These are phyloP conservation scores for Piloderma croceum DNA, from an alignment of 768 basidiomycete species.

Conservation along the genomic window DNA sequence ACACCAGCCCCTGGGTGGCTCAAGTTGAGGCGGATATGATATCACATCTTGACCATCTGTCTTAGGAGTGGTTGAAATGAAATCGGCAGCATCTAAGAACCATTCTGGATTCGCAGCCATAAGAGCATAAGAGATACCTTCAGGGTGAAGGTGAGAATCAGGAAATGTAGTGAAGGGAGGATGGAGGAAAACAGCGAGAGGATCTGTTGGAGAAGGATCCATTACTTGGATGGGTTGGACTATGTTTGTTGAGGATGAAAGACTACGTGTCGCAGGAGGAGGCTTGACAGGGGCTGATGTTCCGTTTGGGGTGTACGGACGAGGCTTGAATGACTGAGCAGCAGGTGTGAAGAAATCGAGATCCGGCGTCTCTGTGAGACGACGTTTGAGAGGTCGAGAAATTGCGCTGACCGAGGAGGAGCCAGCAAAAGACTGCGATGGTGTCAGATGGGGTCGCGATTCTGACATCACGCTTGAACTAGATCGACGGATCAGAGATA, in stretches of 20 bases:
- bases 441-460: constrained; percentile 9
- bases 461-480: constrained; percentile 17
- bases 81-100: constrained; percentile 72
- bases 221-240: constrained; percentile 46
- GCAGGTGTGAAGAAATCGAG: constrained; percentile 60
- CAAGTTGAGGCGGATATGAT: constrained; percentile 68
- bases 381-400: constrained; percentile 42
- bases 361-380: constrained; percentile 39
- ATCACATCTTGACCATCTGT: constrained; percentile 49
- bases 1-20: constrained; percentile 83
- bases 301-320: constrained; percentile 49
- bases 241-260: constrained; percentile 14
- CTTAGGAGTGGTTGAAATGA: constrained; percentile 38
- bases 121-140: constrained; percentile 64
- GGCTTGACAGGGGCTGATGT: constrained; percentile 21
- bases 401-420: constrained; percentile 21
- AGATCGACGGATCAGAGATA: constrained; percentile 1
- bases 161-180: constrained; percentile 71
- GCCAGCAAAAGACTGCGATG: constrained; percentile 21
- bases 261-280: constrained; percentile 23
- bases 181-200: constrained; percentile 62
- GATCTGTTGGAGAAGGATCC: constrained; percentile 68
- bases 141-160: constrained; percentile 49
- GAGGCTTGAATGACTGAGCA: constrained; percentile 59
- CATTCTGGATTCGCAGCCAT: constrained; percentile 76